Conservation (phyloP, 129 eudicot species). For the Deinandra increscens region DNA sequence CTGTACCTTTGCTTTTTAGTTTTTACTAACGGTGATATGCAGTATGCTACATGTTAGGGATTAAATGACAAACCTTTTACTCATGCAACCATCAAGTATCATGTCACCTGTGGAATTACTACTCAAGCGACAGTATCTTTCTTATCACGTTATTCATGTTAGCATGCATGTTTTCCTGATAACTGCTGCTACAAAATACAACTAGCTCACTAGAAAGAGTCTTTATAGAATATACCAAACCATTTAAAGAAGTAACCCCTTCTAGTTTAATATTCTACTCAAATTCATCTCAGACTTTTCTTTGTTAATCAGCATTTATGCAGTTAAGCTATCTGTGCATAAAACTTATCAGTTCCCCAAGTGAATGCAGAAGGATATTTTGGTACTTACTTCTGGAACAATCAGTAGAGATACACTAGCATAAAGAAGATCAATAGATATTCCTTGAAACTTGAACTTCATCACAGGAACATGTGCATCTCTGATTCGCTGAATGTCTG, state of each 20-base stretch:
- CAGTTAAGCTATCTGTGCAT: conserved; percentile 8
- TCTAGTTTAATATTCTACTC: conserved; percentile 1
- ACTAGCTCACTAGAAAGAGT: not conserved
- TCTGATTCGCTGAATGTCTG: conserved; percentile 38
- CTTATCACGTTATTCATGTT: not conserved
- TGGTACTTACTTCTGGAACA: conserved; percentile 41
- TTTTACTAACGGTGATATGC: not conserved
- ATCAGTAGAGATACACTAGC: conserved; percentile 39
- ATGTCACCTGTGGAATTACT: not conserved
- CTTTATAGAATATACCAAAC: not conserved
- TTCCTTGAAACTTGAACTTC: conserved; percentile 43
- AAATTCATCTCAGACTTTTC: not conserved
- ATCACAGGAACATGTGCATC: conserved; percentile 48
- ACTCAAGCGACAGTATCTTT: not conserved
- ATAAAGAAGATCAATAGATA: conserved; percentile 46
- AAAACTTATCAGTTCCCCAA: not conserved
- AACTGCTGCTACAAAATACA: not conserved
- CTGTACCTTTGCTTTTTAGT: conserved; percentile 11
- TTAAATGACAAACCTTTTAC: not conserved
- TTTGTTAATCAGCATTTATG: not conserved
- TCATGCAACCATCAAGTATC: not conserved
- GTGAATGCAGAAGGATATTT: conserved; percentile 18
- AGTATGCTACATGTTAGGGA: not conserved
- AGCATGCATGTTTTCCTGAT: not conserved
- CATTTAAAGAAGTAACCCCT: conserved; percentile 2